phyloP scores from a whole-genome alignment of 306 rosid species.

The Rubus parviflorus region DNA sequence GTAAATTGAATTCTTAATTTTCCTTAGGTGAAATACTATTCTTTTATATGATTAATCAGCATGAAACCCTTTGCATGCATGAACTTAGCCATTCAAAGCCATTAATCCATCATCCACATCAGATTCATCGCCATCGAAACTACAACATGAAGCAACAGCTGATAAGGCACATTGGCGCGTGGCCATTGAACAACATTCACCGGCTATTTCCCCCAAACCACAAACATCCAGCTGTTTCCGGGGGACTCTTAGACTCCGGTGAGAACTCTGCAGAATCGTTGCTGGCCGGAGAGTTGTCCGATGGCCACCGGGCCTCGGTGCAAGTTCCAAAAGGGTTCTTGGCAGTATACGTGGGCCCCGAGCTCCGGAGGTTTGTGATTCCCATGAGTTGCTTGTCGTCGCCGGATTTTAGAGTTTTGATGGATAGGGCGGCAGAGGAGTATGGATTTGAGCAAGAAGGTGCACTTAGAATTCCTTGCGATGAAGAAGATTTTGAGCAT shows the following conservation, averaged over 20 bases:
- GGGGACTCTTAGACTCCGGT: not conserved
- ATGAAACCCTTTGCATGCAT: constrained; percentile 13
- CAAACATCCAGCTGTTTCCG: not conserved
- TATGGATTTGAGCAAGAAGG: constrained; percentile 53
- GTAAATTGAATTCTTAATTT: not conserved
- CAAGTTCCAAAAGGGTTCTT: constrained; percentile 51
- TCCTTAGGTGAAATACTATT: not conserved
- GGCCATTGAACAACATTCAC: constrained; percentile 17
- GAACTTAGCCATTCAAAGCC: not conserved
- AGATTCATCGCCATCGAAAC: not conserved
- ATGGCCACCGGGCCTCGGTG: not conserved
- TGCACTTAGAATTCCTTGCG: constrained; percentile 53
- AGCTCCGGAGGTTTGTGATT: constrained; percentile 46
- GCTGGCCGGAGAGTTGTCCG: constrained; percentile 15
- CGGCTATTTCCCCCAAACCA: constrained; percentile 12
- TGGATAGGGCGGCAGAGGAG: constrained; percentile 56
- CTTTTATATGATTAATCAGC: not conserved
- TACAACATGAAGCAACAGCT: constrained; percentile 21
- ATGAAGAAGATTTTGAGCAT: constrained; percentile 45
- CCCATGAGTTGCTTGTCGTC: constrained; percentile 47
- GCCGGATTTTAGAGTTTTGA: constrained; percentile 43
- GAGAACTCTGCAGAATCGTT: constrained; percentile 14
- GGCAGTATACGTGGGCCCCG: constrained; percentile 54
- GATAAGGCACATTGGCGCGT: constrained; percentile 11
- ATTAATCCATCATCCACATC: not conserved